Conservation (phyloP, 1,284 basidiomycete species). For the Cryptococcus sp. region DNA sequence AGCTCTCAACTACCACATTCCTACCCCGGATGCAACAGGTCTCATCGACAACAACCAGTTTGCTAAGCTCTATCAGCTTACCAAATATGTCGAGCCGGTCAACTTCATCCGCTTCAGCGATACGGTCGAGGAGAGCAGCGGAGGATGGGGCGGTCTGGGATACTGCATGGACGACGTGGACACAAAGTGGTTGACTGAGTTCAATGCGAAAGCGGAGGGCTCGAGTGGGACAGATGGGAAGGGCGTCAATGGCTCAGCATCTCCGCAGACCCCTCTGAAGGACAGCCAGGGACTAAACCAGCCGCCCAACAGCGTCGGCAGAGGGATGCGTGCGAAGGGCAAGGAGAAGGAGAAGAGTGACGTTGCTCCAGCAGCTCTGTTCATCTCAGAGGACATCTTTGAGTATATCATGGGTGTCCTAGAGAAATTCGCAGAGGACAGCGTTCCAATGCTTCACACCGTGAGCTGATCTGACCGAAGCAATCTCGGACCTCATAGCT, state of each 20-base stretch:
- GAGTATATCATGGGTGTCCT: conserved; percentile 94
- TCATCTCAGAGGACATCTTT: conserved; percentile 85
- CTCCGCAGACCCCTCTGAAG: conserved; percentile 54
- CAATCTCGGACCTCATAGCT: neutral
- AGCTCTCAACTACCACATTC: conserved; percentile 71
- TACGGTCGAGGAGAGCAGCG: conserved; percentile 74
- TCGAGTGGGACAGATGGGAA: conserved; percentile 63
- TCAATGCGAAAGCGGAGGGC: conserved; percentile 86
- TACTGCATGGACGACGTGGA: conserved; percentile 98
- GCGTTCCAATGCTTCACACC: conserved; percentile 84
- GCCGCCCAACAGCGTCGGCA: conserved; percentile 28
- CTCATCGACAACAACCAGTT: conserved; percentile 63
- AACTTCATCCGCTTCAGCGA: conserved; percentile 84
- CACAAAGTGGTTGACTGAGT: conserved; percentile 87
- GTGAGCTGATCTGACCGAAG: conserved; percentile 58
- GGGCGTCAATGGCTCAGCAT: conserved; percentile 52
- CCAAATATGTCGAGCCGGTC: conserved; percentile 72
- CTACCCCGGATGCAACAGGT: conserved; percentile 86
- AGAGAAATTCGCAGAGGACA: conserved; percentile 88
- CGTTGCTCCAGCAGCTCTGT: conserved; percentile 51
- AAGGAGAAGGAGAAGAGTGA: conserved; percentile 59
- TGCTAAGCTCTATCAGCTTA: conserved; percentile 71
- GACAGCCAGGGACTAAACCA: conserved; percentile 11
- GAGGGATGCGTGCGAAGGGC: conserved; percentile 52
- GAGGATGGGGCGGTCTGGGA: conserved; percentile 52